These are phyloP conservation scores for Planoprotostelium fungivorum DNA, from an alignment of 78 protist genomes.

Conservation along the genomic window DNA sequence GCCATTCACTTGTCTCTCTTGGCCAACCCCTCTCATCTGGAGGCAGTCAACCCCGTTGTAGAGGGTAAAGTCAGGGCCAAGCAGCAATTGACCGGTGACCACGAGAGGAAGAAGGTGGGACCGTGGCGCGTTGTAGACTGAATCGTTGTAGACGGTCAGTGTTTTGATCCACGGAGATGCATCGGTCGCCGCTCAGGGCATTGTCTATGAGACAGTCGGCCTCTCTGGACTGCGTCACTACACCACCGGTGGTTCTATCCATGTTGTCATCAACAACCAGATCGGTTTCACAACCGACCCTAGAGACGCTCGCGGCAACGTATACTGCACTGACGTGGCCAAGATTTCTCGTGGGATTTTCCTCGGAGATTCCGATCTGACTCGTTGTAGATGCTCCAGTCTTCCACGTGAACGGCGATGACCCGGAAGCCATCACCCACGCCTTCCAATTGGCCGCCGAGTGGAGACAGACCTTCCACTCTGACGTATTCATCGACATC, in stretches of 20 bases:
- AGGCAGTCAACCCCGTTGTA: constrained; percentile 94
- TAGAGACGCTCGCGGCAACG: constrained; percentile 31
- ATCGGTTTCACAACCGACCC: constrained; percentile 98
- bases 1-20: constrained; percentile 78
- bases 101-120: constrained; percentile 20
- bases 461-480: constrained; percentile 76
- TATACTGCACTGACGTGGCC: constrained; percentile 91
- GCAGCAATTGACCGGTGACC: constrained; percentile 62
- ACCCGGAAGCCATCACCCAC: constrained; percentile 82
- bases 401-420: constrained; percentile 98
- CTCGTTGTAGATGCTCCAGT: constrained; percentile 83
- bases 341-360: constrained; percentile 20
- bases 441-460: constrained; percentile 68
- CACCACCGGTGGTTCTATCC: constrained; percentile 93
- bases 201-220: constrained; percentile 81
- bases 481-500: constrained; percentile 87
- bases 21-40: constrained; percentile 98
- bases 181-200: constrained; percentile 94
- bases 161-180: constrained; percentile 96
- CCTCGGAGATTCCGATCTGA: background rate
- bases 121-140: background rate
- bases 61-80: constrained; percentile 92
- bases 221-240: constrained; percentile 70
- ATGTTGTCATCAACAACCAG: constrained; percentile 95
- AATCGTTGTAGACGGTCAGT: background rate